A percentile compares a stretch with the other conserved stretches of the same genome.
phyloP scores from a whole-genome alignment of 768 basidiomycete species.

The Phanerochaete carnosa region DNA sequence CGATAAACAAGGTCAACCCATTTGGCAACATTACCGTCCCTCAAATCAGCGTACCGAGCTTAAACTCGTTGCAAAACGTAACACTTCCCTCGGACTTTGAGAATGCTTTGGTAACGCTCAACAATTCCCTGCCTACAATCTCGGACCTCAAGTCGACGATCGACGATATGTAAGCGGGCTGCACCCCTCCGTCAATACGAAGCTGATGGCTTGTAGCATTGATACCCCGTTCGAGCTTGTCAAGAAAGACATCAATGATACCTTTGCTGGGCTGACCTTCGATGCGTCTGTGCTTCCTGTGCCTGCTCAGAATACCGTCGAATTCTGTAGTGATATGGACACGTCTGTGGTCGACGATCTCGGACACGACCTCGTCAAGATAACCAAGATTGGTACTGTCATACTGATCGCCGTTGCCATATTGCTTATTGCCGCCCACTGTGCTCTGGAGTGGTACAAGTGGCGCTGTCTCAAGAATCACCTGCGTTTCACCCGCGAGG shows the following conservation, averaged over 20 bases:
- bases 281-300: constrained; percentile 73
- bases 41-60: constrained; percentile 70
- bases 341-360: constrained; percentile 84
- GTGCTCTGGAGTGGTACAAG: constrained; percentile 83
- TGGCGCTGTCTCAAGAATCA: constrained; percentile 71
- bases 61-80: constrained; percentile 73
- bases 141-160: constrained; percentile 68
- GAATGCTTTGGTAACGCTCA: constrained; percentile 70
- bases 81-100: constrained; percentile 77
- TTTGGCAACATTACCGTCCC: constrained; percentile 68
- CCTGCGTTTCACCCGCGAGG: constrained; percentile 67
- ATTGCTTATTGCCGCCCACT: constrained; percentile 70
- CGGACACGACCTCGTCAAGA: constrained; percentile 71
- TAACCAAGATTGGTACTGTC: constrained; percentile 75
- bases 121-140: constrained; percentile 76
- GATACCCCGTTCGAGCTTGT: constrained; percentile 85
- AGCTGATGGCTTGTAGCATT: constrained; percentile 43
- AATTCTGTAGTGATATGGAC: constrained; percentile 79
- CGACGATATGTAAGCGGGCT: constrained; percentile 56
- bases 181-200: neutral
- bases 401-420: constrained; percentile 72
- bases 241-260: constrained; percentile 87
- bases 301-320: constrained; percentile 62
- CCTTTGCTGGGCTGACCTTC: constrained; percentile 71
- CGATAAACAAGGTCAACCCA: constrained; percentile 75